Evolutionary conservation across 129 eudicot species (phyloP).

Genomic region (Helianthus tuberosus): DNA sequence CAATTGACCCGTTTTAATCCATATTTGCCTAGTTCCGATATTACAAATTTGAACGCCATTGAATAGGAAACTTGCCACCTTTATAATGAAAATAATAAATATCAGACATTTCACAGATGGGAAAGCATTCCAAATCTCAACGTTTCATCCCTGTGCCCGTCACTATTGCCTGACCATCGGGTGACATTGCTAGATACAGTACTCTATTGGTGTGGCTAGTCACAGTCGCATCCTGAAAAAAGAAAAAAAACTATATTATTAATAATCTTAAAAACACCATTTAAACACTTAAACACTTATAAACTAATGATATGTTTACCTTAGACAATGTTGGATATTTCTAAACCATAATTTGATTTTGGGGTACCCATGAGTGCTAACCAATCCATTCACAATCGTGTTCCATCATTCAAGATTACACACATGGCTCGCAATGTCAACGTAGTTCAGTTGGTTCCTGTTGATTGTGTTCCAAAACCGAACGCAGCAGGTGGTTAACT

Average conservation of each 20-base stretch:
- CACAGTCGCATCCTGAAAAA: slow-evolving; percentile 68
- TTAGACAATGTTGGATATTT: slow-evolving; percentile 87
- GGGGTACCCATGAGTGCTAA: slow-evolving; percentile 98
- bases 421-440: slow-evolving; percentile 98
- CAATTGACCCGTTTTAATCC: too few relatives aligned
- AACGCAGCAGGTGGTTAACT: slow-evolving; percentile 61
- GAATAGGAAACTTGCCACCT: neutral
- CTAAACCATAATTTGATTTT: slow-evolving; percentile 98
- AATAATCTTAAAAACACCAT: neutral
- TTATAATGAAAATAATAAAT: neutral
- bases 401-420: slow-evolving; percentile 91
- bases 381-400: slow-evolving; percentile 86
- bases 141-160: slow-evolving; percentile 95
- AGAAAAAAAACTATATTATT: neutral
- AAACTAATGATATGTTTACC: slow-evolving; percentile 36
- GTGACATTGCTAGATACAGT: slow-evolving; percentile 87
- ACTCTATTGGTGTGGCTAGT: slow-evolving; percentile 94
- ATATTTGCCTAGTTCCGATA: too few relatives aligned
- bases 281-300: neutral
- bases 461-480: slow-evolving; percentile 93
- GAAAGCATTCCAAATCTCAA: slow-evolving; percentile 94
- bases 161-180: slow-evolving; percentile 98
- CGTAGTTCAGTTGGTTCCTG: slow-evolving; percentile 76
- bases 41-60: too few relatives aligned
- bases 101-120: slow-evolving; percentile 87